phyloP scores from a whole-genome alignment of 2,329 filamentous ascomycete genomes.

The Trichoderma sp. region DNA sequence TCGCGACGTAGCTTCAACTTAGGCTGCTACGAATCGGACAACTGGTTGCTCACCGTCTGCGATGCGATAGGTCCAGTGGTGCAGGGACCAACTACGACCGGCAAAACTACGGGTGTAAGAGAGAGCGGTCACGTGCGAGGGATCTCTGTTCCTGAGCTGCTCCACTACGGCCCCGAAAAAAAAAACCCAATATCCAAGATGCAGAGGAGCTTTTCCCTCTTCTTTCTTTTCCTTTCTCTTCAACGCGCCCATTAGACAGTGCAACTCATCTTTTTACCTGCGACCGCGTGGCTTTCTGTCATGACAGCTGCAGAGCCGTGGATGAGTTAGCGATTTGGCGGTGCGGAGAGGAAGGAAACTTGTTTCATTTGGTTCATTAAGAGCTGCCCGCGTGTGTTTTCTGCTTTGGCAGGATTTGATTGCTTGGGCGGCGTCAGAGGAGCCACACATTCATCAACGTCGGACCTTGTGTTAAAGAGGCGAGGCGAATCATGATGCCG shows the following conservation, averaged over 20 bases:
- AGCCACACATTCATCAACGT: conserved; percentile 35
- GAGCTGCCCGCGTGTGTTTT: conserved; percentile 56
- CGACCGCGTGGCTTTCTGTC: conserved; percentile 68
- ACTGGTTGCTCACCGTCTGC: conserved; percentile 19
- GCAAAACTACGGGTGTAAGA: conserved; percentile 22
- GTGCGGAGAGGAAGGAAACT: conserved; percentile 50
- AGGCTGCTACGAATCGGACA: conserved; percentile 11
- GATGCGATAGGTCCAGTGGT: not conserved
- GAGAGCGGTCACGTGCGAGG: conserved; percentile 21
- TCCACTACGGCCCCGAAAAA: not conserved
- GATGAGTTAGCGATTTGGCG: conserved; percentile 62
- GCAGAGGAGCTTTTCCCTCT: not conserved
- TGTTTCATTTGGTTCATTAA: conserved; percentile 49
- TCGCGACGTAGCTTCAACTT: conserved; percentile 17
- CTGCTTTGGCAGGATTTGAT: conserved; percentile 24
- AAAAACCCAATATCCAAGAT: not conserved
- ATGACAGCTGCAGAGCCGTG: conserved; percentile 56
- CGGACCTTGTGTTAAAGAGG: not conserved
- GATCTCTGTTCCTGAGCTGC: not conserved
- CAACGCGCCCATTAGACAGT: conserved; percentile 85
- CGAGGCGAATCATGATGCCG: not conserved
- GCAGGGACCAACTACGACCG: conserved; percentile 1
- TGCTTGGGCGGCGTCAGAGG: conserved; percentile 45
- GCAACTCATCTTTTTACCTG: conserved; percentile 65
- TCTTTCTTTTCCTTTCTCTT: conserved; percentile 40